Conservation (phyloP, 371 early-diverging fungal species). For the Rhizopus delemar region DNA sequence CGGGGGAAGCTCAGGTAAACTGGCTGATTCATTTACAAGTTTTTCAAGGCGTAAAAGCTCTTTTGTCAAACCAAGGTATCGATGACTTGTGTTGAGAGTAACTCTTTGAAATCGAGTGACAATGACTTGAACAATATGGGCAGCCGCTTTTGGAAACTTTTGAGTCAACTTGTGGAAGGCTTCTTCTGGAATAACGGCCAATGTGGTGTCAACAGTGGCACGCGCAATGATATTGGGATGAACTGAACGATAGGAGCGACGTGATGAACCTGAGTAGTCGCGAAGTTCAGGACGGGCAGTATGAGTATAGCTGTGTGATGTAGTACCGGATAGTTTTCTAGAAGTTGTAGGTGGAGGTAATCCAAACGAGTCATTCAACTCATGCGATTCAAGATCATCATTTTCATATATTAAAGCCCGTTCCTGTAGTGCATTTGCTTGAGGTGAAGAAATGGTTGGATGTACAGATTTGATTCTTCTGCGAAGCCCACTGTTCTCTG, state of each 20-base stretch:
- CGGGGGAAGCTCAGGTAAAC: slow-evolving; percentile 52
- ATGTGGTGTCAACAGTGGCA: slow-evolving; percentile 86
- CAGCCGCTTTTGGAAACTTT: slow-evolving; percentile 92
- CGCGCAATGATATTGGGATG: slow-evolving; percentile 81
- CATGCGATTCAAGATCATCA: slow-evolving; percentile 4
- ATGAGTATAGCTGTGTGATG: neutral
- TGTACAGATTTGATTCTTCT: slow-evolving; percentile 11
- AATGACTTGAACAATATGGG: slow-evolving; percentile 95
- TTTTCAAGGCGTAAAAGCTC: slow-evolving; percentile 85
- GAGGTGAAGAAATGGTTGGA: neutral
- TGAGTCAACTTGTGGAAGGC: slow-evolving; percentile 87
- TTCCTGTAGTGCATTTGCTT: slow-evolving; percentile 1
- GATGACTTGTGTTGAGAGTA: slow-evolving; percentile 87
- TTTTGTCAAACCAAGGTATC: slow-evolving; percentile 88
- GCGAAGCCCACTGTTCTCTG: slow-evolving; percentile 13
- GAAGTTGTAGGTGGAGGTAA: slow-evolving; percentile 16
- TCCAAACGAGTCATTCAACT: neutral
- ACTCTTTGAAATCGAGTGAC: slow-evolving; percentile 94
- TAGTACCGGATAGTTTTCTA: slow-evolving; percentile 6
- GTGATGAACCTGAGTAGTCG: neutral
- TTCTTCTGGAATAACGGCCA: slow-evolving; percentile 93
- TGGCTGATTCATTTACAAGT: slow-evolving; percentile 71
- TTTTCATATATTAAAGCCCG: slow-evolving; percentile 8
- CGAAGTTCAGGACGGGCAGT: slow-evolving; percentile 1
- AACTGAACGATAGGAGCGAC: slow-evolving; percentile 40